Conservation (phyloP, 345 rosid genomes). For the Clausena lansium region DNA sequence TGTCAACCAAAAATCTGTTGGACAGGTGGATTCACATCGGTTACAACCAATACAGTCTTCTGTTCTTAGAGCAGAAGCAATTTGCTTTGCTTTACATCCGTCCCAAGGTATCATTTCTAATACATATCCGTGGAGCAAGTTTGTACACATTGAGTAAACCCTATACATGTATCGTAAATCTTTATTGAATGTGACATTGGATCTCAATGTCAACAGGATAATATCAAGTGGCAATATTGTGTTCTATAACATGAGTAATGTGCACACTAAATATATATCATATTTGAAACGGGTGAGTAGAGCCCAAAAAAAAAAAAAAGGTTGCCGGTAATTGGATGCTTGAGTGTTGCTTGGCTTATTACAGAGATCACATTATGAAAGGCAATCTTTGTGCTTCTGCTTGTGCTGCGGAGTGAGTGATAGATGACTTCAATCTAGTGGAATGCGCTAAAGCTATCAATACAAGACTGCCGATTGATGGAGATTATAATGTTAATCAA, state of each 20-base stretch:
- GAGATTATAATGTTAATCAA: neutral
- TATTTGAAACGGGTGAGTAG: too few relatives aligned
- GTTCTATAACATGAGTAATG: too few relatives aligned
- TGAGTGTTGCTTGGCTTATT: too few relatives aligned
- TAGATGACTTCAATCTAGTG: neutral
- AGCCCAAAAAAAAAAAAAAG: too few relatives aligned
- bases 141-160: neutral
- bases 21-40: too few relatives aligned
- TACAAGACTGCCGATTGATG: neutral
- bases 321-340: too few relatives aligned
- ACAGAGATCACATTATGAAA: too few relatives aligned
- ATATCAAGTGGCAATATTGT: too few relatives aligned
- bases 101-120: constrained; percentile 7
- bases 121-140: neutral
- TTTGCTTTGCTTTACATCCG: constrained; percentile 5
- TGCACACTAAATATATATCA: too few relatives aligned
- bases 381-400: neutral
- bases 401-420: neutral
- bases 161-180: constrained; percentile 5
- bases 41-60: too few relatives aligned
- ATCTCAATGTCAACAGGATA: too few relatives aligned
- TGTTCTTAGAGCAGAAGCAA: neutral
- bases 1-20: neutral
- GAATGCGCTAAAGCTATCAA: neutral
- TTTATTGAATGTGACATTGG: neutral